A percentile compares a stretch with the other conserved stretches of the same genome.
These are phyloP conservation scores for Colletotrichum chlorophyti DNA, from an alignment of 2,329 filamentous ascomycete species.

Conservation along the genomic window DNA sequence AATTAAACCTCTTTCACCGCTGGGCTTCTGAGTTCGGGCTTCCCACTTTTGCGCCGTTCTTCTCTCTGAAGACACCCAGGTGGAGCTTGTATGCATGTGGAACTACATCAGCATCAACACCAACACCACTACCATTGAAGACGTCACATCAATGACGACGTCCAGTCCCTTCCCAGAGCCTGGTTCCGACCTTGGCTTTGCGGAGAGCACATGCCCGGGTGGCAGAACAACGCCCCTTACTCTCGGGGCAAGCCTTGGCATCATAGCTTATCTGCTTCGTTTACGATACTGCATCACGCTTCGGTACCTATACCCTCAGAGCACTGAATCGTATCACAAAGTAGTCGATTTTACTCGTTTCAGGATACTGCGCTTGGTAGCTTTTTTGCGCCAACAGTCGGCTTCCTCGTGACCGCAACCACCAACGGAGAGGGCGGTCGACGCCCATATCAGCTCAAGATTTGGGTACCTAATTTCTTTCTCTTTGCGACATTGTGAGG, in stretches of 20 bases:
- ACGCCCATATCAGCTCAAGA: neutral
- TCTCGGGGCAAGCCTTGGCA: neutral
- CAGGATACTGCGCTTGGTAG: conserved; percentile 20
- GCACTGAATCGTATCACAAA: conserved; percentile 28
- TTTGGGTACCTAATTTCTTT: conserved; percentile 26
- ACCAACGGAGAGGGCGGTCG: neutral
- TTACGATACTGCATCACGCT: conserved; percentile 25
- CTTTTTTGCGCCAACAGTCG: conserved; percentile 13
- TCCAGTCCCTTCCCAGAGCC: conserved; percentile 12
- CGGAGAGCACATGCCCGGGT: neutral
- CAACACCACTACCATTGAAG: conserved; percentile 36
- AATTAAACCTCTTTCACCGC: conserved; percentile 70
- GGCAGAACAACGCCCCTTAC: neutral
- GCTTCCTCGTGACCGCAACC: neutral
- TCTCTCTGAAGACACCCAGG: conserved; percentile 27
- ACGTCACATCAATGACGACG: conserved; percentile 43
- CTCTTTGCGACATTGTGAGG: conserved; percentile 12
- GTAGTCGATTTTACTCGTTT: conserved; percentile 29
- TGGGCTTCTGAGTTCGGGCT: conserved; percentile 55
- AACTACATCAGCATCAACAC: conserved; percentile 16
- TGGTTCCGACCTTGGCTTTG: neutral
- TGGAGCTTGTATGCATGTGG: conserved; percentile 25
- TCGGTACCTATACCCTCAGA: conserved; percentile 29
- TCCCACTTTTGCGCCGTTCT: conserved; percentile 30
- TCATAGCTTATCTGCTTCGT: conserved; percentile 12